Evolutionary conservation across 371 early-diverging fungal species (phyloP), one percentile per base, ranked within the genome.

Genomic region (Mucor racemosus): DNA sequence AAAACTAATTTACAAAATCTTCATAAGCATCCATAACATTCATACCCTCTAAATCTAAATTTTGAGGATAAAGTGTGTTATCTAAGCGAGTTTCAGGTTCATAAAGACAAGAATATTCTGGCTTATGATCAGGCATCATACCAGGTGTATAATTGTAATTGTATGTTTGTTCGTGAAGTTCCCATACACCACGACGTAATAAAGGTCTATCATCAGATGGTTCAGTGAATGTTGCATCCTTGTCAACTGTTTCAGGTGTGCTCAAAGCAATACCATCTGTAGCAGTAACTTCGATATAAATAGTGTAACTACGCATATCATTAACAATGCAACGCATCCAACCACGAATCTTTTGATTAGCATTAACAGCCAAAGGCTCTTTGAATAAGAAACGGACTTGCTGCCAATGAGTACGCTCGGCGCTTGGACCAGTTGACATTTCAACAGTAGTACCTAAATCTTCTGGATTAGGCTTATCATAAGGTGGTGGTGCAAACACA

Each of bases 331-430:
- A 89, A 26, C 90, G 87, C 83, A 97, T 87, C 89, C 90, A 88
- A 3, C 99, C 99, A 15, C 84, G 82, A 36, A 99, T 78, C 0
- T 77, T 76, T 76, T 97, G 94, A 19, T 89, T 92, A 0, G 94
- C 91, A 78, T 99, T 99, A 13, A 97, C 94, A 0, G 97, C 99
- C 42, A 99, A 76, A 4, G 99, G 99, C 73, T 96, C 95, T 69
- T 91, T 90, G 57, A 98, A 90, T 54, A 98, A 70, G 78, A 99
- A 93, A 4, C 99, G 91, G 1, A 96, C 94, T 81, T 99, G 98
- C 68, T 99, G 97, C 99, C 99, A 99, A 74, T 99, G 99, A 1
- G 99, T 99, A 21, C 90, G 87, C 34, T 95, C 94, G 7, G 94
- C 89, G 17, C 81, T 69, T 5, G 97, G 98, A 0, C 89, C 86